Evolutionary conservation across 192 early-diverging fungal species (phyloP).

Genomic region (Podila verticillata): DNA sequence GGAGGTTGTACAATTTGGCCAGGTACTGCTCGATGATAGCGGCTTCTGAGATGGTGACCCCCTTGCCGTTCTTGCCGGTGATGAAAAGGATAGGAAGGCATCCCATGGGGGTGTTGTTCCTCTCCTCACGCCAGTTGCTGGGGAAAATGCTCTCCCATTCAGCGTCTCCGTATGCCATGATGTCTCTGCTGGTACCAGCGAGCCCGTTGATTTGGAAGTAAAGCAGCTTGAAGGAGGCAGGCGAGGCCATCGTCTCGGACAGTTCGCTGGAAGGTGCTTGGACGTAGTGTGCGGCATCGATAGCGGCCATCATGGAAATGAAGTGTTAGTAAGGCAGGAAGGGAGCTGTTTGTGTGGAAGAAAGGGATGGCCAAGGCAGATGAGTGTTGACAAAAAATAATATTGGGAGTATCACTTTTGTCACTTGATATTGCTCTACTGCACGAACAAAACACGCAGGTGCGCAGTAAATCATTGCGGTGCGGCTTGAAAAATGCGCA

Average conservation of each 20-base stretch:
- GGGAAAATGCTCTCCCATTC: slow-evolving; percentile 14
- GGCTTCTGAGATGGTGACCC: background rate
- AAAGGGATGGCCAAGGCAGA: too few relatives aligned
- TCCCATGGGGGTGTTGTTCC: slow-evolving; percentile 13
- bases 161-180: slow-evolving; percentile 12
- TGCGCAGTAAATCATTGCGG: too few relatives aligned
- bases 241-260: slow-evolving; percentile 1
- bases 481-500: too few relatives aligned
- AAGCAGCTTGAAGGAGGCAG: slow-evolving; percentile 10
- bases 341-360: too few relatives aligned
- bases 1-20: background rate
- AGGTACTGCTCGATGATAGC: background rate
- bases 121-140: slow-evolving; percentile 7
- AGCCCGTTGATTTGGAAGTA: slow-evolving; percentile 16
- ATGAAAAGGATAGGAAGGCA: slow-evolving; percentile 14
- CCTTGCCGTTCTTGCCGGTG: slow-evolving; percentile 12
- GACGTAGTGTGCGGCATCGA: background rate
- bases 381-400: too few relatives aligned
- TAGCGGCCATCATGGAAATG: too few relatives aligned
- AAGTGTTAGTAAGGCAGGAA: too few relatives aligned
- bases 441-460: too few relatives aligned
- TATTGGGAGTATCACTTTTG: too few relatives aligned
- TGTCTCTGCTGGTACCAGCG: slow-evolving; percentile 15
- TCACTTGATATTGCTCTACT: too few relatives aligned
- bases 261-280: background rate